Percentiles rank a stretch among this genome's conserved stretches.
Evolutionary conservation across 805 yeast genomes (phyloP).

Genomic region (Candida vaughaniae): DNA sequence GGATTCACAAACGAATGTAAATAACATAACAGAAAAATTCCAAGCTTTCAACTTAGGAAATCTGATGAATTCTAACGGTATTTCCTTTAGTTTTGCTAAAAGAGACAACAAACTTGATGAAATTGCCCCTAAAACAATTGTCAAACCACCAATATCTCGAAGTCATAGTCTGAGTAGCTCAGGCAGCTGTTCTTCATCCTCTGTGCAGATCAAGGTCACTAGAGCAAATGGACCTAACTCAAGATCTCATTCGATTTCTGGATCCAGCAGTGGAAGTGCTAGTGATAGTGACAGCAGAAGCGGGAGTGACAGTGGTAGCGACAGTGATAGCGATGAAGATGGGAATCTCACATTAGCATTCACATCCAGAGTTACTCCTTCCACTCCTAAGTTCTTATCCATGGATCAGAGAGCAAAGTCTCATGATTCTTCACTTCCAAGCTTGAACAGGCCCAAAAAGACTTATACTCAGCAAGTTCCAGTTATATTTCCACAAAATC

Average conservation of each 20-base stretch:
- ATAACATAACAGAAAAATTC: conserved; percentile 32
- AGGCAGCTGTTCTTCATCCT: conserved; percentile 2
- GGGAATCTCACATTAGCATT: conserved; percentile 47
- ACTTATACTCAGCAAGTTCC: conserved; percentile 24
- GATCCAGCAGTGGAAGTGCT: background rate
- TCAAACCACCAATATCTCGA: background rate
- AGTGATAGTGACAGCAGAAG: conserved; percentile 4
- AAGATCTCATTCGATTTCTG: too few relatives aligned
- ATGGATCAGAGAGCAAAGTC: conserved; percentile 37
- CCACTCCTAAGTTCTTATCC: conserved; percentile 34
- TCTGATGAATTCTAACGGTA: conserved; percentile 34
- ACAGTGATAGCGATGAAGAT: conserved; percentile 38
- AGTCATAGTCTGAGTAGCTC: background rate
- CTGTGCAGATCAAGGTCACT: conserved; percentile 1
- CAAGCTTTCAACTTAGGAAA: conserved; percentile 33
- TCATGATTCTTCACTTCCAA: conserved; percentile 41
- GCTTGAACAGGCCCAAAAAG: conserved; percentile 14
- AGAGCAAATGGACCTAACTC: too few relatives aligned
- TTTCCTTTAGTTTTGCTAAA: conserved; percentile 13
- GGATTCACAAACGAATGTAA: conserved; percentile 6
- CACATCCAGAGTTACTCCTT: conserved; percentile 37
- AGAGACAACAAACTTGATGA: conserved; percentile 10
- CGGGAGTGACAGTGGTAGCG: conserved; percentile 16
- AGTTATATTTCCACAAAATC: conserved; percentile 26
- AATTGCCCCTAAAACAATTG: conserved; percentile 16